Conservation (phyloP, 2,329 filamentous ascomycete genomes). For the Aspergillus carbonarius region DNA sequence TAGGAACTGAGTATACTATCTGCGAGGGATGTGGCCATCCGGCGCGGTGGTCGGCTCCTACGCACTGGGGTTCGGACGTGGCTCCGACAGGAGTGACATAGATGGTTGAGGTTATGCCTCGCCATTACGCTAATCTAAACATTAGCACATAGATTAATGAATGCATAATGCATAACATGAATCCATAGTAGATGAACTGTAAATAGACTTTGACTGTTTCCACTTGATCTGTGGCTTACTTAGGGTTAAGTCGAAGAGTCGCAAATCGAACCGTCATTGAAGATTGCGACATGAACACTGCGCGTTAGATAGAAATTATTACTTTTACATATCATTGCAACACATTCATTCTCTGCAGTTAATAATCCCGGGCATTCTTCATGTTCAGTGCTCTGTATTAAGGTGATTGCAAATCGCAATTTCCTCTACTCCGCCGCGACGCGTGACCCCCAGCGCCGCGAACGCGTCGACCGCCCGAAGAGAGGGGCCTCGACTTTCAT, state of each 20-base stretch:
- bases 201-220: too few species aligned
- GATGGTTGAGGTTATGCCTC: slow-evolving; percentile 7
- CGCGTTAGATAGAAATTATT: too few species aligned
- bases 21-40: not conserved
- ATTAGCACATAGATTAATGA: slow-evolving; percentile 36
- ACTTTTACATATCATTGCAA: too few species aligned
- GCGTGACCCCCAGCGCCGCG: slow-evolving; percentile 27
- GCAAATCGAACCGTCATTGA: too few species aligned
- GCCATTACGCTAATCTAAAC: slow-evolving; percentile 36
- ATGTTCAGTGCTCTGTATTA: too few species aligned
- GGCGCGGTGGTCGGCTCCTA: slow-evolving; percentile 1
- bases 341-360: too few species aligned
- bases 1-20: slow-evolving; percentile 9
- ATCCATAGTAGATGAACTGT: not conserved
- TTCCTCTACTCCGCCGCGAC: slow-evolving; percentile 14
- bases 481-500: not conserved
- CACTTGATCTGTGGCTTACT: too few species aligned
- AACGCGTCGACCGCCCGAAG: not conserved
- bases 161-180: slow-evolving; percentile 5
- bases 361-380: too few species aligned
- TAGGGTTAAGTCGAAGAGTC: too few species aligned
- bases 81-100: slow-evolving; percentile 12
- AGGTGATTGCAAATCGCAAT: not conserved
- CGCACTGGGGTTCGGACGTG: slow-evolving; percentile 14
- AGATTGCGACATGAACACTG: too few species aligned